Evolutionary conservation across 257 asterid genomes (phyloP).

Genomic region (Oldenlandia corymbosa): DNA sequence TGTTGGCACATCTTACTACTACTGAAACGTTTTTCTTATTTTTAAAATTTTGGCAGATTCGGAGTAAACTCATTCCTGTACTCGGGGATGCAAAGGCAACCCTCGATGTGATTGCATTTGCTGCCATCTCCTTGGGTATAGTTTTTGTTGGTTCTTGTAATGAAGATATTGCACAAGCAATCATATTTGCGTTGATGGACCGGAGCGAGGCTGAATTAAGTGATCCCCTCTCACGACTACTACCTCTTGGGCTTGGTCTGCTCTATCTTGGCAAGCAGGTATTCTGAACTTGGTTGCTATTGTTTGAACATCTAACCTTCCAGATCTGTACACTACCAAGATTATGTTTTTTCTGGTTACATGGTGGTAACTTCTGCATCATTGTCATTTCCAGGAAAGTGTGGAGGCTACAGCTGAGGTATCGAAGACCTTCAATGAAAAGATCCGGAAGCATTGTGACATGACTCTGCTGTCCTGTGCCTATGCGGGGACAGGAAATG

Average conservation of each 20-base stretch:
- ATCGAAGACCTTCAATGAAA: constrained; percentile 74
- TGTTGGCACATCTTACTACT: neutral
- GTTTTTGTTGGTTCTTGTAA: constrained; percentile 88
- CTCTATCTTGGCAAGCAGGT: constrained; percentile 98
- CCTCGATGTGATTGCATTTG: constrained; percentile 82
- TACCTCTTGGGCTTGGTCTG: constrained; percentile 93
- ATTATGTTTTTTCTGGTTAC: neutral
- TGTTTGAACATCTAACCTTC: neutral
- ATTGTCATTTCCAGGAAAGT: constrained; percentile 46
- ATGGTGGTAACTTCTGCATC: constrained; percentile 6
- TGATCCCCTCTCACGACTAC: constrained; percentile 75
- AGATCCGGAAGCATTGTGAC: constrained; percentile 77
- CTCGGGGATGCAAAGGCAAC: constrained; percentile 72
- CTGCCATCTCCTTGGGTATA: constrained; percentile 87
- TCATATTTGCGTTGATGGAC: constrained; percentile 80
- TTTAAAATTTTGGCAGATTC: constrained; percentile 45
- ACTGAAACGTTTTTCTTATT: neutral
- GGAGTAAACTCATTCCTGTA: constrained; percentile 51
- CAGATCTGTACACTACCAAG: neutral
- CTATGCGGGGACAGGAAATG: constrained; percentile 97
- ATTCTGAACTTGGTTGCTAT: neutral
- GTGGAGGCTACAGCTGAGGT: constrained; percentile 93
- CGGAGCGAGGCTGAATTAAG: constrained; percentile 79
- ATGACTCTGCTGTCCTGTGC: constrained; percentile 94
- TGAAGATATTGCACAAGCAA: constrained; percentile 88